A percentile compares a stretch with the other conserved stretches of the same genome.
These are phyloP conservation scores for Bassia scoparia DNA, from an alignment of 148 eudicot species.

Conservation along the genomic window DNA sequence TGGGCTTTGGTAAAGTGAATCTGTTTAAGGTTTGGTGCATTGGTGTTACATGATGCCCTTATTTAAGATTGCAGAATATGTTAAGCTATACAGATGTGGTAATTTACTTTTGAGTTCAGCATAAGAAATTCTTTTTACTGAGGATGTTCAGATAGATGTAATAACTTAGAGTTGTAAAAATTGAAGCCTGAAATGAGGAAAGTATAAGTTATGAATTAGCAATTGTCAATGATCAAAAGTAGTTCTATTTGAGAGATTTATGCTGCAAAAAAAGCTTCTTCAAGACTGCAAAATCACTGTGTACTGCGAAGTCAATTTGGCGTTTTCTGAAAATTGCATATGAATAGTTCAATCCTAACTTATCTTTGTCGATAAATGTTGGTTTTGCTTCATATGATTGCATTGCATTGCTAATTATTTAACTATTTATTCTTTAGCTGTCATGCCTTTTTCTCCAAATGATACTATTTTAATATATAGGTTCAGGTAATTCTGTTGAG, in stretches of 20 bases:
- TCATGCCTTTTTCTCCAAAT: background rate
- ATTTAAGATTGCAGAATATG: background rate
- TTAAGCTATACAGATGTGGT: background rate
- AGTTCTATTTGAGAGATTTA: background rate
- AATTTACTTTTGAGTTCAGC: background rate
- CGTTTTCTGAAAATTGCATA: background rate
- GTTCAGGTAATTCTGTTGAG: constrained; percentile 19
- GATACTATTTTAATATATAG: constrained; percentile 14
- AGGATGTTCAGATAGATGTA: background rate
- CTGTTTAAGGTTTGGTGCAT: background rate
- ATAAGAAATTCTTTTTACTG: background rate
- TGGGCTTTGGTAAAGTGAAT: background rate
- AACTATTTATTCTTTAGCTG: background rate
- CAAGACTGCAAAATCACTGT: background rate
- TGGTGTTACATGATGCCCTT: background rate
- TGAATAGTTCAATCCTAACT: background rate
- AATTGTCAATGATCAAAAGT: background rate
- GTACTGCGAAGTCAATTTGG: no score
- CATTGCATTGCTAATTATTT: background rate
- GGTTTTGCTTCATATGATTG: background rate
- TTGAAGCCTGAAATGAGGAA: background rate
- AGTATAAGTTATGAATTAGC: background rate
- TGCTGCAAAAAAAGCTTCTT: background rate
- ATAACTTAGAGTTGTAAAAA: background rate
- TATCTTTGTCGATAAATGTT: background rate